Evolutionary conservation across 2,329 filamentous ascomycete species (phyloP).

Genomic region (Epichloe festucae): DNA sequence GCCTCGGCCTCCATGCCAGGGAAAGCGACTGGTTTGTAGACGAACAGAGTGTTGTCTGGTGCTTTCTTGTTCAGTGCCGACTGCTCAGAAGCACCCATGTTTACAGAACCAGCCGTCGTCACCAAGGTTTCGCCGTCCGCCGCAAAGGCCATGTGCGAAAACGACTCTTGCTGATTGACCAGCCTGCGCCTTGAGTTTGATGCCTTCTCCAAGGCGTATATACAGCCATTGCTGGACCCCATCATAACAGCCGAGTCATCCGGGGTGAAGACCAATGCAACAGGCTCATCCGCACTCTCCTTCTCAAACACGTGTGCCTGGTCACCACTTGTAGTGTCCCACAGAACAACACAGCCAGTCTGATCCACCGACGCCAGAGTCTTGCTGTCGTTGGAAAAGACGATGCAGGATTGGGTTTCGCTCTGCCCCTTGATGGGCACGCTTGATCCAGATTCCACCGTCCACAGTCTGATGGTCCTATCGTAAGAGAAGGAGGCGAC

Average conservation of each 20-base stretch:
- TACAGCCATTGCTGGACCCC: constrained; percentile 4
- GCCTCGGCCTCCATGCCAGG: constrained; percentile 7
- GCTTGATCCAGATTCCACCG: constrained; percentile 3
- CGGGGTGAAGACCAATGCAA: constrained; percentile 2
- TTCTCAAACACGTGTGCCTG: constrained; percentile 2
- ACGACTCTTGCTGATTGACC: constrained; percentile 5
- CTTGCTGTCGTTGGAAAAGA: constrained; percentile 9
- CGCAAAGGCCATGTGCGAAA: constrained; percentile 5
- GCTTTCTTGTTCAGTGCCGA: constrained; percentile 3
- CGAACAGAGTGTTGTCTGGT: constrained; percentile 4
- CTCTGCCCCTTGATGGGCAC: constrained; percentile 11
- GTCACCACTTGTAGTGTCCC: constrained; percentile 6
- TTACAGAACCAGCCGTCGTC: constrained; percentile 6
- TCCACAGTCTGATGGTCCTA: constrained; percentile 10
- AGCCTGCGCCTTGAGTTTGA: constrained; percentile 3
- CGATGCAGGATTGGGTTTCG: constrained; percentile 5
- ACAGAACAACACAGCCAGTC: constrained; percentile 8
- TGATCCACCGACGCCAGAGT: constrained; percentile 7
- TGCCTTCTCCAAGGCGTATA: constrained; percentile 5
- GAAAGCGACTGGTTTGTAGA: constrained; percentile 7
- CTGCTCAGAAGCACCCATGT: not conserved
- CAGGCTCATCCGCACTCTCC: constrained; percentile 1
- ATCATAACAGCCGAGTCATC: constrained; percentile 4
- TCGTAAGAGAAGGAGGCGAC: constrained; percentile 11
- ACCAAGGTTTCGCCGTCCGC: constrained; percentile 4